Evolutionary conservation across 495 filamentous ascomycete genomes (phyloP).

Genomic region (Lindgomyces ingoldianus): DNA sequence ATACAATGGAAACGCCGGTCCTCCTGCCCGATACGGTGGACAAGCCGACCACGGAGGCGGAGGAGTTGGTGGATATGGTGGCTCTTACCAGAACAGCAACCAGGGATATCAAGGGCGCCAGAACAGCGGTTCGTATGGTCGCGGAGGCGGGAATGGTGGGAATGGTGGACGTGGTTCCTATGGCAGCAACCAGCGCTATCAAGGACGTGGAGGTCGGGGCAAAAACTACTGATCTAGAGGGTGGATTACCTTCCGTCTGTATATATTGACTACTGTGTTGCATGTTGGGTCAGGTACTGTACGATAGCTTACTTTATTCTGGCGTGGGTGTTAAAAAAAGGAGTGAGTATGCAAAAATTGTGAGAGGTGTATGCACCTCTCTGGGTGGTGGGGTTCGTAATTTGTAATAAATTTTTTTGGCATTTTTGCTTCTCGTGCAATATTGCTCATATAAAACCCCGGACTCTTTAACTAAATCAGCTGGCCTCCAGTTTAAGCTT

Average conservation of each 20-base stretch:
- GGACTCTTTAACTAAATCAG: no score
- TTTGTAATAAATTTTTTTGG: no score
- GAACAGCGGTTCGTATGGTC: neutral
- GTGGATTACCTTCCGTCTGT: neutral
- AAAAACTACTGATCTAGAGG: neutral
- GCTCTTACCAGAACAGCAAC: neutral
- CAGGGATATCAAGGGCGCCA: neutral
- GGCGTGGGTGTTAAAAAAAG: no score
- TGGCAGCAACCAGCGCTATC: neutral
- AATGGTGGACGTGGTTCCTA: neutral
- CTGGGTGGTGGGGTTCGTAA: no score
- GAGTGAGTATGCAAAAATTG: no score
- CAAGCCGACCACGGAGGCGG: conserved; percentile 3
- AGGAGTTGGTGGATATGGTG: conserved; percentile 6
- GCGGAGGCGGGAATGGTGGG: neutral
- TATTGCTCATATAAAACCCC: no score
- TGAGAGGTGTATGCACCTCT: no score
- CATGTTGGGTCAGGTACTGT: no score
- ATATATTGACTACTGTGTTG: neutral
- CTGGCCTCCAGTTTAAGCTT: no score
- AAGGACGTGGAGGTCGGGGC: neutral
- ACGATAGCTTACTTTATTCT: no score
- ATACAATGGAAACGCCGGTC: neutral
- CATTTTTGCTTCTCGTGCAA: no score
- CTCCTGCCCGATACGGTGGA: conserved; percentile 3